phyloP scores from a whole-genome alignment of 805 yeast species.

The Torulaspora quercuum region DNA sequence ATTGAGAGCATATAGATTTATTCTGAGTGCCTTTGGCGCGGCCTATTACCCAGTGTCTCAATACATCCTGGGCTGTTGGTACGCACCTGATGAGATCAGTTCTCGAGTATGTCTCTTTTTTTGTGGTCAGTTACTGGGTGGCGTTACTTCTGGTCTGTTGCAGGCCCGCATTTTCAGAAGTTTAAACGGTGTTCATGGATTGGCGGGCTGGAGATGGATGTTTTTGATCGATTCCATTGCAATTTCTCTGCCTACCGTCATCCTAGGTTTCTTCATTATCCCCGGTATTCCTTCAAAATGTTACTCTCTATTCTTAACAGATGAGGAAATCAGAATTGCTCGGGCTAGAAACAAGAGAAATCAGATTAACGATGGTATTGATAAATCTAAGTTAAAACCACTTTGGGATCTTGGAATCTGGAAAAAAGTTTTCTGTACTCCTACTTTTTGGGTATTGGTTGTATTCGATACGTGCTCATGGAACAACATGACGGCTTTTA shows the following conservation, averaged over 20 bases:
- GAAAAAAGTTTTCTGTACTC: slow-evolving; percentile 49
- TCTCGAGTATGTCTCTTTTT: slow-evolving; percentile 63
- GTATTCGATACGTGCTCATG: slow-evolving; percentile 57
- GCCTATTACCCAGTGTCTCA: slow-evolving; percentile 63
- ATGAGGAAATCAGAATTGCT: slow-evolving; percentile 56
- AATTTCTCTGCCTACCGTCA: slow-evolving; percentile 46
- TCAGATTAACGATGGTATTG: slow-evolving; percentile 33
- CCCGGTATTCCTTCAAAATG: slow-evolving; percentile 63
- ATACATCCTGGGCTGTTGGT: slow-evolving; percentile 58
- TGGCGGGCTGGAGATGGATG: slow-evolving; percentile 66
- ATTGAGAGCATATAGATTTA: slow-evolving; percentile 59
- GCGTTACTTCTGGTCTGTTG: slow-evolving; percentile 54
- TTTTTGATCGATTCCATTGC: slow-evolving; percentile 60
- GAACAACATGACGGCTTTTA: slow-evolving; percentile 56
- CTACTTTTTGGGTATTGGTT: slow-evolving; percentile 55
- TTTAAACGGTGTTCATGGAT: slow-evolving; percentile 44
- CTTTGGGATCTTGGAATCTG: slow-evolving; percentile 44
- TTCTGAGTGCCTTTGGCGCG: slow-evolving; percentile 68
- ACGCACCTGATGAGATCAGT: slow-evolving; percentile 54
- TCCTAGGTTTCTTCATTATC: slow-evolving; percentile 46
- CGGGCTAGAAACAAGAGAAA: slow-evolving; percentile 42
- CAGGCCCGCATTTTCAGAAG: slow-evolving; percentile 43
- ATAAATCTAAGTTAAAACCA: slow-evolving; percentile 28
- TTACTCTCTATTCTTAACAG: slow-evolving; percentile 52
- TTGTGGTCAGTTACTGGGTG: slow-evolving; percentile 48